These are phyloP conservation scores for Penicillium ucsense DNA, from an alignment of 495 filamentous ascomycete species.

Conservation along the genomic window DNA sequence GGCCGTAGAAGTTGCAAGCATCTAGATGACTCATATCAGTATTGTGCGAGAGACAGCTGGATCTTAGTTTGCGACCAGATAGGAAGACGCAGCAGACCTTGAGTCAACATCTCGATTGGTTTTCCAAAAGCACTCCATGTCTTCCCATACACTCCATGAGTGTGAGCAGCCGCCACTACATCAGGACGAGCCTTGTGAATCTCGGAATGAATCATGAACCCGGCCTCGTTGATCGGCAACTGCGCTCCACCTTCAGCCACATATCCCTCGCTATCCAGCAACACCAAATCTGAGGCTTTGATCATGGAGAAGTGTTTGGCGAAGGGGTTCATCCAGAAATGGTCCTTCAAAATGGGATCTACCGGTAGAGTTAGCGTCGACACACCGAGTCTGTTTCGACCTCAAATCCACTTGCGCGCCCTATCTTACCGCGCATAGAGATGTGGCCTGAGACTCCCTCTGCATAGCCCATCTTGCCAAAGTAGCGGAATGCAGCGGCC, in stretches of 20 bases:
- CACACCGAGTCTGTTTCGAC: too few relatives aligned
- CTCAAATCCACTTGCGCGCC: too few relatives aligned
- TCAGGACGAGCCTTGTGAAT: constrained; percentile 42
- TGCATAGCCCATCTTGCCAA: constrained; percentile 59
- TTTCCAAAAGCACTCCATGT: constrained; percentile 40
- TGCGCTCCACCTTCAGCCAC: constrained; percentile 44
- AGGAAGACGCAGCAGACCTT: constrained; percentile 18
- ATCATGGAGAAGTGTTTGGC: constrained; percentile 49
- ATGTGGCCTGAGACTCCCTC: constrained; percentile 63
- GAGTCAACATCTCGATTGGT: constrained; percentile 40
- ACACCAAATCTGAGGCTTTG: constrained; percentile 40
- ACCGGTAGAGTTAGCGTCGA: background rate
- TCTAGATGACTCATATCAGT: constrained; percentile 24
- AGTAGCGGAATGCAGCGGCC: constrained; percentile 62
- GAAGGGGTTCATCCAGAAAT: constrained; percentile 61
- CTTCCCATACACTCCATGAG: constrained; percentile 37
- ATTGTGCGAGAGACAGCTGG: too few relatives aligned
- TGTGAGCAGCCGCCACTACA: constrained; percentile 42
- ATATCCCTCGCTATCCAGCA: constrained; percentile 39
- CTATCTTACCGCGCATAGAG: constrained; percentile 32
- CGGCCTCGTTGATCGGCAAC: constrained; percentile 51
- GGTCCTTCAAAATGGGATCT: constrained; percentile 20
- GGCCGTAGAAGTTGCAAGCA: constrained; percentile 47
- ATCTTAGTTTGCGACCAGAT: too few relatives aligned
- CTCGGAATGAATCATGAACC: constrained; percentile 55